Conservation (phyloP, 1,139 yeast genomes). For the Sugiyamaella castrensis region DNA sequence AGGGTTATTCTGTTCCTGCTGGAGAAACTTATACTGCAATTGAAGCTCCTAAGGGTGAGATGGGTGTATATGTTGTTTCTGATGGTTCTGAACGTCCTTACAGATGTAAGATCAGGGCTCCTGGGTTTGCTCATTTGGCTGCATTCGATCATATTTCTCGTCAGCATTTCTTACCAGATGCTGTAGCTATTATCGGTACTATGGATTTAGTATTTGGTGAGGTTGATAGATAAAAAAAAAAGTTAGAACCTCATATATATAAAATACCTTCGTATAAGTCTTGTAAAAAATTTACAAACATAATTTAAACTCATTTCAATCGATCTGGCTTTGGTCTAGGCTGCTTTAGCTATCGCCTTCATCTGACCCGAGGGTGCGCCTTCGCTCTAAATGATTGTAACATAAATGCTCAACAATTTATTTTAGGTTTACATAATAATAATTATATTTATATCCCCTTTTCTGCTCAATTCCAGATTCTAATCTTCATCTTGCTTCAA, state of each 20-base stretch:
- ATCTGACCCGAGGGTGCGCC: no score
- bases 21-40: constrained; percentile 92
- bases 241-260: not conserved
- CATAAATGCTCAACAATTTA: not conserved
- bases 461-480: not conserved
- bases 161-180: constrained; percentile 87
- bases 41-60: constrained; percentile 95
- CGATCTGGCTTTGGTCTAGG: no score
- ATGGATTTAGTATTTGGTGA: constrained; percentile 95
- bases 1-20: constrained; percentile 85
- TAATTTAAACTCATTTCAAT: no score
- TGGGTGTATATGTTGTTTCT: constrained; percentile 86
- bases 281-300: not conserved
- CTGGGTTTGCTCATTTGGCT: constrained; percentile 87
- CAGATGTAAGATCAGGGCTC: constrained; percentile 90
- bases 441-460: not conserved
- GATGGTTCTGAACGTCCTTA: constrained; percentile 91
- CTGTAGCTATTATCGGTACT: constrained; percentile 91
- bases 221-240: constrained; percentile 65
- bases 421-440: not conserved
- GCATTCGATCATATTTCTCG: constrained; percentile 84
- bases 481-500: constrained; percentile 29
- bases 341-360: no score
- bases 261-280: no score
- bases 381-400: no score